These are phyloP conservation scores for Amylocarpus encephaloides DNA, from an alignment of 2,329 filamentous ascomycete genomes.

Conservation along the genomic window DNA sequence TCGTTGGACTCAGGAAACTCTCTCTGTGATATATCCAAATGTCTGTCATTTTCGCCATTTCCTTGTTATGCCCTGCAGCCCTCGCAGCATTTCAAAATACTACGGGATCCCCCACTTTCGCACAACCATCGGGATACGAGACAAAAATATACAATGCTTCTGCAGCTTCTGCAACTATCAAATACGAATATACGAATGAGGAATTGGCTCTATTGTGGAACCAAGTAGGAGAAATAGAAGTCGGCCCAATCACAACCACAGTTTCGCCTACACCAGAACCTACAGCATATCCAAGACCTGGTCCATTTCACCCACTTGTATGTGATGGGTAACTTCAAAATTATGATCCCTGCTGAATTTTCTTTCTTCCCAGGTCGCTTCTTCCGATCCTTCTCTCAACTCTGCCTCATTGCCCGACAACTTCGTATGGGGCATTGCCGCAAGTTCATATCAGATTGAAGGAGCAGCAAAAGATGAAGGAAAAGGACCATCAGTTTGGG, in stretches of 20 bases:
- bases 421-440: conserved; percentile 42
- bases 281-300: conserved; percentile 34
- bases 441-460: conserved; percentile 42
- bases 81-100: background rate
- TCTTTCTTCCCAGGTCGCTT: conserved; percentile 14
- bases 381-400: conserved; percentile 20
- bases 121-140: conserved; percentile 13
- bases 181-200: conserved; percentile 41
- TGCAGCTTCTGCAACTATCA: conserved; percentile 37
- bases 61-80: conserved; percentile 1
- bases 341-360: background rate
- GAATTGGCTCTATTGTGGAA: conserved; percentile 41
- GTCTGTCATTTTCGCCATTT: background rate
- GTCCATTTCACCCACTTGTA: conserved; percentile 38
- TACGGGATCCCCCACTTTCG: conserved; percentile 5
- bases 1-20: background rate
- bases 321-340: no score
- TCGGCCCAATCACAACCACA: conserved; percentile 37
- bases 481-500: conserved; percentile 38
- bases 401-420: conserved; percentile 35
- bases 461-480: conserved; percentile 41
- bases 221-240: conserved; percentile 37
- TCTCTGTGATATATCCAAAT: background rate
- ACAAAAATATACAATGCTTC: conserved; percentile 35
- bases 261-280: conserved; percentile 39